These are phyloP conservation scores for Pseudonectria buxi DNA, from an alignment of 2,329 filamentous ascomycete species.

Conservation along the genomic window DNA sequence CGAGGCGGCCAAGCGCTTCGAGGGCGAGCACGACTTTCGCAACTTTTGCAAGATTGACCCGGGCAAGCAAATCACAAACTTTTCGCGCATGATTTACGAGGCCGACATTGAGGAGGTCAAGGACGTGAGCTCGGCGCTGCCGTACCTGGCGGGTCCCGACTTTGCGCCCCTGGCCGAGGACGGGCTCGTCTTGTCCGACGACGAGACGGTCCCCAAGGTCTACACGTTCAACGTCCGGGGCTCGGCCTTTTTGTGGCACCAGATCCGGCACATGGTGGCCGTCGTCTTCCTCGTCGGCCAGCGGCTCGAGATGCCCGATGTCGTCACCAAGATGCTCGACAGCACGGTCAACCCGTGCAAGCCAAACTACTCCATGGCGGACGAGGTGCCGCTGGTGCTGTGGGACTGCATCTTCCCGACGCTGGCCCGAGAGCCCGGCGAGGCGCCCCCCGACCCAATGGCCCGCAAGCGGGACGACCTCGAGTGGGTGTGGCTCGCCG, in stretches of 20 bases:
- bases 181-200: slow-evolving; percentile 2
- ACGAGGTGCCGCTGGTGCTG: slow-evolving; percentile 81
- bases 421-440: slow-evolving; percentile 25
- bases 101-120: slow-evolving; percentile 69
- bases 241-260: slow-evolving; percentile 94
- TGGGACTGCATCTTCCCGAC: slow-evolving; percentile 90
- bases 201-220: slow-evolving; percentile 50
- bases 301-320: slow-evolving; percentile 66
- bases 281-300: slow-evolving; percentile 91
- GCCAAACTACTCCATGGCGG: slow-evolving; percentile 85
- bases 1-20: slow-evolving; percentile 68
- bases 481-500: slow-evolving; percentile 73
- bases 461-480: slow-evolving; percentile 48
- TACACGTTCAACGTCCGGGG: slow-evolving; percentile 87
- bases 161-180: slow-evolving; percentile 22
- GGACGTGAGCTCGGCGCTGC: slow-evolving; percentile 45
- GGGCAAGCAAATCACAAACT: slow-evolving; percentile 82
- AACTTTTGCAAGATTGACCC: slow-evolving; percentile 96
- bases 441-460: slow-evolving; percentile 24
- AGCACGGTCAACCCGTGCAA: slow-evolving; percentile 62
- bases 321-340: slow-evolving; percentile 72
- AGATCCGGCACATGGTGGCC: slow-evolving; percentile 90
- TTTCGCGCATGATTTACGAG: slow-evolving; percentile 70
- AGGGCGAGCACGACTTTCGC: slow-evolving; percentile 86
- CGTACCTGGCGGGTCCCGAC: slow-evolving; percentile 43